Base-by-base conservation (phyloP, 176 grass and related monocot species). In the Coix lacrymajobi region DNA sequence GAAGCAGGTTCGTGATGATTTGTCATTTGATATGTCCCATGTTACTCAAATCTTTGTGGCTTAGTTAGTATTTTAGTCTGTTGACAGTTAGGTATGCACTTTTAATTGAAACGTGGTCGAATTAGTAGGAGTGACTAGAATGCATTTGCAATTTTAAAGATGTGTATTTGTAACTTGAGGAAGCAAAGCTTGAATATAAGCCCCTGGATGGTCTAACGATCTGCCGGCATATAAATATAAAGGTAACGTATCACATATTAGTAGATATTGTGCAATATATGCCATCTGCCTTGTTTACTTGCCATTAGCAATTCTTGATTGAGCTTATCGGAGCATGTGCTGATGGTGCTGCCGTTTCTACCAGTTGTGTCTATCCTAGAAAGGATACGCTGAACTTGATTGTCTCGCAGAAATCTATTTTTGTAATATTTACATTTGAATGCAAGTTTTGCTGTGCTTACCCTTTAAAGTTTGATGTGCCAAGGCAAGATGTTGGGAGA, bases 1-100 rank as follows among this genome's bases (percentile, higher is more conserved):
- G 96, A 98, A 98, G 85, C 93, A 98, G 91, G 96, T 98, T 81
- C 37, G 80, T 64, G 60, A 46, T 30, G 12, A 16, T 87, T 68
- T 49, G 73, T 75, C 52, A 24, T 65, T 77, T 57, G 20, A 68
- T 80, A 80, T 32, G 36, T 33, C 57, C 41, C 8, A 3, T 12
- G 56, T 4, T 62, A 40, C 61, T 70, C 30, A 29, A 61, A 52
- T 70, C 15, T 56, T 41, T 77, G 16, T 76, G 71, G 62, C 25
- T 73, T 72, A 11, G 3, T 77, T 86, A 75, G 46, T 73, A 65
- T 86, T 72, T 3, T 63, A 31, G 61, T 31, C 13, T 63, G 28
- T 75, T 75, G 44, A 54, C 63, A 32, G n/a, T 65, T 66, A 33
- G 36, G 20, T n/a, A 43, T 80, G 11, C 26, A 49, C 45, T 71